phyloP scores from a whole-genome alignment of 352 stramenopile genomes.

The Albugo candida region DNA sequence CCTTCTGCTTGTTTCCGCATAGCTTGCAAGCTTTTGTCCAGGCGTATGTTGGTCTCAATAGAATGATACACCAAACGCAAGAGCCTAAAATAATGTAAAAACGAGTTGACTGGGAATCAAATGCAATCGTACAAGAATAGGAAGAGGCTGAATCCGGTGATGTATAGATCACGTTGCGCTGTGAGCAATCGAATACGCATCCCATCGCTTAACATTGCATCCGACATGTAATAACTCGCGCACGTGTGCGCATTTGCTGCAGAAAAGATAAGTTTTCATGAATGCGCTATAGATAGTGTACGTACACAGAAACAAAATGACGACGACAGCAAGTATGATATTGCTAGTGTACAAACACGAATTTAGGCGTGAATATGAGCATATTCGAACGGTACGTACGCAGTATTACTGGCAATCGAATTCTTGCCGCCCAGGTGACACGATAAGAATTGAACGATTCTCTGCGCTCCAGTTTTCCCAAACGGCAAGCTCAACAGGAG shows the following conservation, averaged over 20 bases:
- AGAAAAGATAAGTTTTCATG: conserved; percentile 1
- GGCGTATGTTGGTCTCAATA: conserved; percentile 35
- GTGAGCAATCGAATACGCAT: conserved; percentile 61
- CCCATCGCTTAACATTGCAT: conserved; percentile 37
- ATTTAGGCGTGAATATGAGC: neutral
- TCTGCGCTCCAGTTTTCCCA: conserved; percentile 30
- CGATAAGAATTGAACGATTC: conserved; percentile 35
- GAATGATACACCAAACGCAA: conserved; percentile 57
- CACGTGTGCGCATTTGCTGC: conserved; percentile 47
- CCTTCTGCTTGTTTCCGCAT: conserved; percentile 69
- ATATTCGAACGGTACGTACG: conserved; percentile 1
- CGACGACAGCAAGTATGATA: conserved; percentile 34
- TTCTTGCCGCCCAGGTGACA: conserved; percentile 20
- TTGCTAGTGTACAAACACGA: conserved; percentile 9
- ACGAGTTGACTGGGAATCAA: neutral
- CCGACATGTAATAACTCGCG: conserved; percentile 45
- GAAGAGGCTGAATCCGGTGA: conserved; percentile 70
- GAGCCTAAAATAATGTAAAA: conserved; percentile 11
- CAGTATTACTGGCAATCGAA: conserved; percentile 22
- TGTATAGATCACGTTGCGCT: conserved; percentile 75
- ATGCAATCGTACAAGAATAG: conserved; percentile 29
- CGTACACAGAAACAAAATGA: conserved; percentile 58
- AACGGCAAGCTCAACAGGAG: conserved; percentile 32
- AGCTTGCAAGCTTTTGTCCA: conserved; percentile 46
- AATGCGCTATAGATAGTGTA: conserved; percentile 1